These are phyloP conservation scores for Mycosphaerelloides madeirae DNA, from an alignment of 2,329 filamentous ascomycete genomes.

Conservation along the genomic window DNA sequence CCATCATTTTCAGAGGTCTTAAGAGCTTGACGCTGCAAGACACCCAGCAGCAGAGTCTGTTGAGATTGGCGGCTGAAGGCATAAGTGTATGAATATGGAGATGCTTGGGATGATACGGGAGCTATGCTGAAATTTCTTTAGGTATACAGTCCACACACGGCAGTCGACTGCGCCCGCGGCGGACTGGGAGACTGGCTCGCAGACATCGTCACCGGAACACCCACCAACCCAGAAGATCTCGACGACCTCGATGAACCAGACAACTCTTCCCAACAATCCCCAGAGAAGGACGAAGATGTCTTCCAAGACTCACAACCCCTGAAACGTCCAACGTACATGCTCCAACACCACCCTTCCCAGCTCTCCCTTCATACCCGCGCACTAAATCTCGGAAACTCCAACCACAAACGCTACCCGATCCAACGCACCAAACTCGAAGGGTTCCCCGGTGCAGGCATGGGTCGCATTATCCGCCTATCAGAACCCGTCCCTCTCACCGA, in stretches of 20 bases:
- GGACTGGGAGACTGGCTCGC: slow-evolving; percentile 94
- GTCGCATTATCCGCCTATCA: slow-evolving; percentile 55
- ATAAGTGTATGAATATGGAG: slow-evolving; percentile 58
- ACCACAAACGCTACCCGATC: slow-evolving; percentile 52
- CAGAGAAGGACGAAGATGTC: slow-evolving; percentile 32
- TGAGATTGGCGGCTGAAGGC: slow-evolving; percentile 75
- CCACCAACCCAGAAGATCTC: slow-evolving; percentile 25
- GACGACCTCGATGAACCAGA: slow-evolving; percentile 11
- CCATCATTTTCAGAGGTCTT: slow-evolving; percentile 90
- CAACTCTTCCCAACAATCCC: slow-evolving; percentile 1
- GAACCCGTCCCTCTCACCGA: slow-evolving; percentile 49
- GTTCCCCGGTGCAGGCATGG: slow-evolving; percentile 53
- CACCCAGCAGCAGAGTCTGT: slow-evolving; percentile 78
- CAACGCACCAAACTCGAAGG: slow-evolving; percentile 43
- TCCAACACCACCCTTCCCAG: slow-evolving; percentile 49
- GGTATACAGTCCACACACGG: slow-evolving; percentile 91
- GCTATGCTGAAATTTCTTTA: too few species aligned
- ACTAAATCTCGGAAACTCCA: slow-evolving; percentile 36
- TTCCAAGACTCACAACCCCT: too few species aligned
- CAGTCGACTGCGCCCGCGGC: slow-evolving; percentile 77
- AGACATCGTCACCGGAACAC: slow-evolving; percentile 67
- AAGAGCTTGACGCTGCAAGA: slow-evolving; percentile 83
- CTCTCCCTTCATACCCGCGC: slow-evolving; percentile 32
- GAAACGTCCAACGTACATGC: slow-evolving; percentile 39
- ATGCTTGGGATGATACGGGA: slow-evolving; percentile 1